These are phyloP conservation scores for Lachnum nothofagi DNA, from an alignment of 2,329 filamentous ascomycete species.

Conservation along the genomic window DNA sequence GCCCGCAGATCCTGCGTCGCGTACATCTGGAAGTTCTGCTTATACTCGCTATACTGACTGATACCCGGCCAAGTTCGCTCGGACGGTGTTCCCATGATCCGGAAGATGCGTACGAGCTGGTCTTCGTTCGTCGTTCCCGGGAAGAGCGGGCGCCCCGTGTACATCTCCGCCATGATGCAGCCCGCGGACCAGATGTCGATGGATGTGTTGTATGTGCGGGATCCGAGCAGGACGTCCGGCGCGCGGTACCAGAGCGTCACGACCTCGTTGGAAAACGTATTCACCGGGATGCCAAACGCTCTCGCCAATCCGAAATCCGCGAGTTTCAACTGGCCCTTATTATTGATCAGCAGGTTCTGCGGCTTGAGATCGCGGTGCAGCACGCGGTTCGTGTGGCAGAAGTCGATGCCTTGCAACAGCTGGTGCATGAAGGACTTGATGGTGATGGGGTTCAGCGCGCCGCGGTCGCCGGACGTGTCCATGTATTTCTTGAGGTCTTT, in stretches of 20 bases:
- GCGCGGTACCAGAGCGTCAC: constrained; percentile 97
- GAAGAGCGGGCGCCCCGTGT: constrained; percentile 90
- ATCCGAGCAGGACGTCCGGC: constrained; percentile 89
- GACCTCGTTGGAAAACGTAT: constrained; percentile 97
- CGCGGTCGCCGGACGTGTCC: constrained; percentile 86
- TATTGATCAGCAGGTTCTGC: constrained; percentile 93
- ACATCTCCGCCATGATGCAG: constrained; percentile 99
- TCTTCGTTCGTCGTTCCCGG: constrained; percentile 98
- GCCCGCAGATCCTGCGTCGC: constrained; percentile 83
- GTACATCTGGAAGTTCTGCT: constrained; percentile 89
- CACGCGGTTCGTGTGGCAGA: constrained; percentile 95
- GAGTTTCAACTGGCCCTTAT: constrained; percentile 82
- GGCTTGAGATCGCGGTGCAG: constrained; percentile 94
- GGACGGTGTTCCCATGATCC: constrained; percentile 95
- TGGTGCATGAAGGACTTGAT: constrained; percentile 99
- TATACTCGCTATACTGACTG: constrained; percentile 94
- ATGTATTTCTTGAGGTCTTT: constrained; percentile 98
- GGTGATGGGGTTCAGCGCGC: constrained; percentile 78
- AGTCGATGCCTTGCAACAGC: constrained; percentile 89
- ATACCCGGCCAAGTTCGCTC: constrained; percentile 96
- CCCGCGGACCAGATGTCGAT: constrained; percentile 99
- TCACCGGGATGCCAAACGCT: constrained; percentile 94
- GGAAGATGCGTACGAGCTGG: constrained; percentile 93
- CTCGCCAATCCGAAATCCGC: constrained; percentile 92
- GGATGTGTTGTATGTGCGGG: constrained; percentile 96